Base-by-base conservation (phyloP, 169 alveolate species). In the Theileria annulata region DNA sequence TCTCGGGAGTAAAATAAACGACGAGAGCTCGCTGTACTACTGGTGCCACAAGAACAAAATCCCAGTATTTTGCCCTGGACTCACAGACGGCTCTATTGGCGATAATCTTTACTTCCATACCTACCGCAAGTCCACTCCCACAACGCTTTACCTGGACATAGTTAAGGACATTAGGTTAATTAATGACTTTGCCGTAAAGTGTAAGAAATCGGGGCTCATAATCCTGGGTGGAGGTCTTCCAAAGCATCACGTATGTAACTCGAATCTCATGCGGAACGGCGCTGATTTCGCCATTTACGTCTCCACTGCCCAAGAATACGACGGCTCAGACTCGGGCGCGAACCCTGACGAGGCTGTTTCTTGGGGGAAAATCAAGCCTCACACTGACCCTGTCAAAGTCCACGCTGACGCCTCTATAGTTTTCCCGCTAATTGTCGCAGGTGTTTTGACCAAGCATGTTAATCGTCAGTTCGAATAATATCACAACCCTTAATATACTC, bases 301-400 rank as follows among this genome's bases (percentile, higher is more conserved):
- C 62, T 96, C 97, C 72, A 96, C 99, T 0, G 99, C 99, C 17
- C 91, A 95, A 59, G 99, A 98, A 79, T 96, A 88, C 85, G 99
- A 99, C 87, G 99, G 99, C 31, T 92, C 98, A 54, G 99, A 99
- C 92, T 94, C 99, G 42, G 99, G 99, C 13, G 99, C 99, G 19
- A 93, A 96, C 67, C 99, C 99, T 8, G 99, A 98, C 83, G 99
- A 99, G 88, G 99, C 99, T 30, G 96, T 97, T 48, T 93, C 98
- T 80, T 97, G 99, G 99, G 99, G 99, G 10, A 99, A 99, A 92
- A 96, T 99, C 68, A 96, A 95, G 84, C 85, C 95, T 13, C 95
- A 94, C 49, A 94, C 98, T 21, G 80, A 91, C 72, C 99, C 98
- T 51, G 98, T 98, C 48, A 99, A 99, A 92, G 97, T 99, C n/a